Evolutionary conservation across 352 stramenopile species (phyloP).

Genomic region (Phytophthora lateralis): DNA sequence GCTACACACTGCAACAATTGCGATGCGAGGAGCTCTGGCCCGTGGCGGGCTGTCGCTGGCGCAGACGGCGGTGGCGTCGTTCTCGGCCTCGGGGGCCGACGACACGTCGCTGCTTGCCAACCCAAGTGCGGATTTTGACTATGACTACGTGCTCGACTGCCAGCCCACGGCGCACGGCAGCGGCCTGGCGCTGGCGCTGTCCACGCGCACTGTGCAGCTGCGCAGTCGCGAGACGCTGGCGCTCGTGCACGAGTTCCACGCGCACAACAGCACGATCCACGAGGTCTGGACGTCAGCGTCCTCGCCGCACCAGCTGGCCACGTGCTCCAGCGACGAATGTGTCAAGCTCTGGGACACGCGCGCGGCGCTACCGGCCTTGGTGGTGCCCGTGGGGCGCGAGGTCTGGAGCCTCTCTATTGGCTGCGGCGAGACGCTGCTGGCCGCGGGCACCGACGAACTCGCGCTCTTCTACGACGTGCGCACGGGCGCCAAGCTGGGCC

Average conservation of each 20-base stretch:
- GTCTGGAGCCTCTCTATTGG: constrained; percentile 85
- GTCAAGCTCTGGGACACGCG: constrained; percentile 89
- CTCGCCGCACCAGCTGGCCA: constrained; percentile 71
- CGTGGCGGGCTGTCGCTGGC: constrained; percentile 52
- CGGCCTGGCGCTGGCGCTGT: constrained; percentile 69
- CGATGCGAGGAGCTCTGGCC: constrained; percentile 57
- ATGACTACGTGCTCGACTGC: constrained; percentile 85
- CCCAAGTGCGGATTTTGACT: constrained; percentile 75
- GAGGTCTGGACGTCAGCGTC: constrained; percentile 78
- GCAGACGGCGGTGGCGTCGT: constrained; percentile 76
- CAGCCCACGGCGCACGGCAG: constrained; percentile 67
- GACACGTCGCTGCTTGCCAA: constrained; percentile 42
- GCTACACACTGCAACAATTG: constrained; percentile 13
- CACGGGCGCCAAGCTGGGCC: constrained; percentile 66
- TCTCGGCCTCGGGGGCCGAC: constrained; percentile 33
- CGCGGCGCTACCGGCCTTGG: constrained; percentile 56
- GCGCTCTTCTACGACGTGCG: constrained; percentile 86
- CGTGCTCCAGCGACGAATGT: constrained; percentile 84
- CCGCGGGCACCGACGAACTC: constrained; percentile 73
- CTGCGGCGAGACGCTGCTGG: constrained; percentile 76
- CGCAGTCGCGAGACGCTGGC: constrained; percentile 70
- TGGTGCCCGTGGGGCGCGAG: constrained; percentile 65
- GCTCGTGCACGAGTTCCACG: constrained; percentile 72
- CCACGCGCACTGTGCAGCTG: constrained; percentile 69
- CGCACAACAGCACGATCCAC: constrained; percentile 81